Conservation (phyloP, 169 alveolate genomes). For the Plasmodium berghei region DNA sequence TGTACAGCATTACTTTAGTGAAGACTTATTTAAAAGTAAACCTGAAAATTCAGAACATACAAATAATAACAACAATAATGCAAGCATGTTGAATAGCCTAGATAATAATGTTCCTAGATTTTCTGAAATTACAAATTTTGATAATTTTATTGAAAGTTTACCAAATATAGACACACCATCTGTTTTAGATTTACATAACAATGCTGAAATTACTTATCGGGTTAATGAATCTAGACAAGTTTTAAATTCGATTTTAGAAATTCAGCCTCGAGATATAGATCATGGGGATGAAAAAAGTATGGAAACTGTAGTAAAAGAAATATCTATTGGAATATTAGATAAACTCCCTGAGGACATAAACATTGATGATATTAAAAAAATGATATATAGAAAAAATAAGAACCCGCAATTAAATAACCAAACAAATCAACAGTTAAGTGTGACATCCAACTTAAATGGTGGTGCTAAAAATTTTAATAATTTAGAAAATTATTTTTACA, state of each 20-base stretch:
- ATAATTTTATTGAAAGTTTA: constrained; percentile 90
- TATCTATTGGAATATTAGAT: constrained; percentile 89
- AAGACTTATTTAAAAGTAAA: constrained; percentile 81
- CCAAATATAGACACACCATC: constrained; percentile 95
- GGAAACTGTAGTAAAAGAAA: constrained; percentile 94
- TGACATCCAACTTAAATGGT: constrained; percentile 37
- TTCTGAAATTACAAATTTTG: constrained; percentile 90
- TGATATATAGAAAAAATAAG: constrained; percentile 70
- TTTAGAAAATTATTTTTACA: constrained; percentile 39
- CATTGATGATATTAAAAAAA: constrained; percentile 69
- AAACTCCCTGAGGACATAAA: constrained; percentile 92
- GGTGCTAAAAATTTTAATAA: constrained; percentile 37
- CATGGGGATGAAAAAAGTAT: constrained; percentile 95
- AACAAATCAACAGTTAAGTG: constrained; percentile 47
- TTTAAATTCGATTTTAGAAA: constrained; percentile 92
- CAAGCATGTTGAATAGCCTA: too few species aligned
- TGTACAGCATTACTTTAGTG: constrained; percentile 91
- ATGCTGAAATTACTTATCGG: constrained; percentile 96
- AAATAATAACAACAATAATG: constrained; percentile 81
- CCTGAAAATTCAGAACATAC: constrained; percentile 78
- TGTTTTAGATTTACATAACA: constrained; percentile 94
- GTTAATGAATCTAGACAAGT: constrained; percentile 92
- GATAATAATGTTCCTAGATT: constrained; percentile 87
- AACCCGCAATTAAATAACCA: constrained; percentile 44
- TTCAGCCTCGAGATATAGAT: constrained; percentile 95